These are phyloP conservation scores for Pelargonium citronellum DNA, from an alignment of 441 rosid genomes.

Conservation along the genomic window DNA sequence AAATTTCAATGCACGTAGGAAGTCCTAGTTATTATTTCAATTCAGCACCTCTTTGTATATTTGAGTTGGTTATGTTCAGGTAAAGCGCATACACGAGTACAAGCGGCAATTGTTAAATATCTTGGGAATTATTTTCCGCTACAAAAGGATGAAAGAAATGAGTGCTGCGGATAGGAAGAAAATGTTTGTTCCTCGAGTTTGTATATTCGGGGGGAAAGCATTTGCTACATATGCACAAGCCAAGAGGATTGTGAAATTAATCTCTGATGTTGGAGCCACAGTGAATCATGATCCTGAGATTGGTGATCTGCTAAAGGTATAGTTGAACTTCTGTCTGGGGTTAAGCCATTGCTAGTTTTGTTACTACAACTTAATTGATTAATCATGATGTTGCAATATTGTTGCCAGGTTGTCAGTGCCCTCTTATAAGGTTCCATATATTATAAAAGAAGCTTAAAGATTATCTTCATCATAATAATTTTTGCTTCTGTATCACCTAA, in stretches of 20 bases:
- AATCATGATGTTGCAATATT: neutral
- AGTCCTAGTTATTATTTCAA: no score
- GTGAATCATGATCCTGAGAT: constrained; percentile 83
- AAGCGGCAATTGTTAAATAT: constrained; percentile 84
- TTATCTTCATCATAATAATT: neutral
- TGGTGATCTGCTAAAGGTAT: constrained; percentile 87
- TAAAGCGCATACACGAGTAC: constrained; percentile 95
- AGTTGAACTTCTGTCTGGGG: neutral
- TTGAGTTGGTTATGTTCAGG: constrained; percentile 39
- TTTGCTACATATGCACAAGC: constrained; percentile 92
- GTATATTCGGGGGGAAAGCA: constrained; percentile 97
- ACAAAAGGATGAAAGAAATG: constrained; percentile 96
- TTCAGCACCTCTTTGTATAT: neutral
- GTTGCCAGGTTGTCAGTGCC: neutral
- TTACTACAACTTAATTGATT: neutral
- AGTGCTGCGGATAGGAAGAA: constrained; percentile 57
- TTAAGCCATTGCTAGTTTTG: neutral
- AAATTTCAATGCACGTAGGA: neutral
- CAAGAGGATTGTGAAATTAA: constrained; percentile 90
- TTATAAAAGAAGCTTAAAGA: neutral
- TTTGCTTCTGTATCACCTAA: neutral
- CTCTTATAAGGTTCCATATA: neutral
- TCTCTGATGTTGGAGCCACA: constrained; percentile 84
- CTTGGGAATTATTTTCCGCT: constrained; percentile 81
- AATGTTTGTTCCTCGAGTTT: constrained; percentile 74